These are phyloP conservation scores for Dalechampia spathulata DNA, from an alignment of 441 rosid species.

Conservation along the genomic window DNA sequence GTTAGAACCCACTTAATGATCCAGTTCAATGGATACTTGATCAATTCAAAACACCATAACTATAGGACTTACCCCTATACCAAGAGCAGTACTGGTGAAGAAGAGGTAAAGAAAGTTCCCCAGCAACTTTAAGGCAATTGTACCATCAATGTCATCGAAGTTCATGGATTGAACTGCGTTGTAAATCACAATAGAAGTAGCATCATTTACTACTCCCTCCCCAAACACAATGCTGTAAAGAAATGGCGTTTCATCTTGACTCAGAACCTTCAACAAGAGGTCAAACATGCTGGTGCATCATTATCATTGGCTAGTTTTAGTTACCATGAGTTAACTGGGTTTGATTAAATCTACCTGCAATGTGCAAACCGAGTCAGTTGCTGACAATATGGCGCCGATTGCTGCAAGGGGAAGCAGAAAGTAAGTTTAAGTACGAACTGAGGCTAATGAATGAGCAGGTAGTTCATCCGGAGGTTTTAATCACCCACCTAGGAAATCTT, in stretches of 20 bases:
- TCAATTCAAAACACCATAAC: too few species aligned
- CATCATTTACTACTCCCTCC: conserved; percentile 83
- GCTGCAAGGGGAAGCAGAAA: conserved; percentile 29
- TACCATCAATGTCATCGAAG: conserved; percentile 28
- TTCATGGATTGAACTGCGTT: conserved; percentile 51
- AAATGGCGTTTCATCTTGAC: conserved; percentile 74
- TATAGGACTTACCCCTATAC: conserved; percentile 61
- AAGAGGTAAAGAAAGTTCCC: conserved; percentile 67
- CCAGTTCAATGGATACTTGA: too few species aligned
- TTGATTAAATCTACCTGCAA: conserved; percentile 46
- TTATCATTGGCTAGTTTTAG: background rate
- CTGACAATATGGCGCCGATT: conserved; percentile 64
- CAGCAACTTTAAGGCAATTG: conserved; percentile 33
- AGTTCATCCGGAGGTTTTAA: background rate
- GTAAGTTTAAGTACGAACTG: conserved; percentile 8
- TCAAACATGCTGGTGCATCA: conserved; percentile 7
- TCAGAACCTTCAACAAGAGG: conserved; percentile 47
- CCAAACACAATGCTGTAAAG: conserved; percentile 70
- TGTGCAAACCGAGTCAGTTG: conserved; percentile 79
- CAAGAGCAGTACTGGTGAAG: conserved; percentile 56
- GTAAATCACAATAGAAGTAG: conserved; percentile 70
- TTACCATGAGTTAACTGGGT: too few species aligned
- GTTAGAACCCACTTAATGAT: background rate
- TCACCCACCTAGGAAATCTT: conserved; percentile 49
- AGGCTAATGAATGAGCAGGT: background rate